Base-by-base conservation (phyloP, 2,329 filamentous ascomycete species). In the Thermomyces lanuginosus region DNA sequence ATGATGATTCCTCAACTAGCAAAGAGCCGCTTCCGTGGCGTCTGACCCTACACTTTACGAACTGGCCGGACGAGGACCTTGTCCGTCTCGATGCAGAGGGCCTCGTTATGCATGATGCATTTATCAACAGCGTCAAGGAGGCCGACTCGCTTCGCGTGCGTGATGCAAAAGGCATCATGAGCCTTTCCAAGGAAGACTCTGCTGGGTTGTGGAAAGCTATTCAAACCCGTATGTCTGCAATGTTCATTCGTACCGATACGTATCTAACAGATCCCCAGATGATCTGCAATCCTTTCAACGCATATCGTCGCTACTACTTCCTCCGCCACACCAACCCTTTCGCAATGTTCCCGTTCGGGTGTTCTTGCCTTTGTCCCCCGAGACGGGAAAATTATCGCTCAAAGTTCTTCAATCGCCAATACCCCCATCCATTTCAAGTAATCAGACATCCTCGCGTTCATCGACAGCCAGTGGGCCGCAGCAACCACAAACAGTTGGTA, bases 81-180 rank as follows among this genome's bases (percentile, higher is more conserved):
- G 58, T 73, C 9, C 58, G 52, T 4, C 60, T 72, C 4, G 69
- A 74, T 40, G 47, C 50, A 0, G 58, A 63, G 13, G 63, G 61
- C 13, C 63, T 61, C 39, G 58, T 65, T 2, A 56, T 73, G 44
- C 66, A 72, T 33, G 74, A 78, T 45, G 61, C 70, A 0, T 79
- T 69, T 42, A 71, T 75, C 28, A 76, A 78, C 37, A 70, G 63
- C 27, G 72, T 78, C 35, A 79, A 79, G 46, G 74, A 78, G 63
- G 83, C 84, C 16, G 83, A 92, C 52, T 92, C 83, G 40, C 61
- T 92, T 26, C 71, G 84, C 27, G 86, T 89, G 40, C 82, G 83
- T 22, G 89, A 78, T 28, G 82, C 81, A 9, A 83, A 86, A 48
- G 76, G 78, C 34, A 84, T 92, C 44, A 92, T 92, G 81, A 76